A percentile compares a stretch with the other conserved stretches of the same genome.
These are phyloP conservation scores for Pythium coloratum DNA, from an alignment of 352 stramenopile species.

Conservation along the genomic window DNA sequence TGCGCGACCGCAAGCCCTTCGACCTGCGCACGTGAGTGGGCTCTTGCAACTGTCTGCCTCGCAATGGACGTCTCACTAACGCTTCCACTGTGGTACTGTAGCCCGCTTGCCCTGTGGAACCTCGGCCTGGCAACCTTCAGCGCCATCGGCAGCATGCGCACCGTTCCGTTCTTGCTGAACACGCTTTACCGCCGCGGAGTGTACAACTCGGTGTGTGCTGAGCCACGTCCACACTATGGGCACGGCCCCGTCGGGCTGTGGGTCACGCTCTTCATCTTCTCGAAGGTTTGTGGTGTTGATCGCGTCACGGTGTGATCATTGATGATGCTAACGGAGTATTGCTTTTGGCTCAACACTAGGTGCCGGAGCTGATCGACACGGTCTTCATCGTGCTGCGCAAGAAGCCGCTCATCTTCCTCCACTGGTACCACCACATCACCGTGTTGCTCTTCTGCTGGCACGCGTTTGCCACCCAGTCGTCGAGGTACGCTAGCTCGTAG, in stretches of 20 bases:
- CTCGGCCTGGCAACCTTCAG: constrained; percentile 74
- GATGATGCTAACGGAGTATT: neutral
- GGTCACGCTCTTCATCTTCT: constrained; percentile 88
- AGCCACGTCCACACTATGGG: constrained; percentile 68
- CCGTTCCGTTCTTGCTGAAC: constrained; percentile 80
- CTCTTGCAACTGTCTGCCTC: neutral
- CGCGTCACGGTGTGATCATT: neutral
- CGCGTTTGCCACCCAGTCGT: constrained; percentile 91
- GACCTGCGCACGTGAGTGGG: constrained; percentile 66
- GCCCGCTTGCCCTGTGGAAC: constrained; percentile 81
- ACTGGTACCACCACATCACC: constrained; percentile 99
- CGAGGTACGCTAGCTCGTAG: constrained; percentile 45
- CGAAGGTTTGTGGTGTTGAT: constrained; percentile 50
- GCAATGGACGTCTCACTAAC: neutral
- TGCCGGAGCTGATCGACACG: constrained; percentile 95
- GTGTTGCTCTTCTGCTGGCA: constrained; percentile 98
- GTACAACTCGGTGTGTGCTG: constrained; percentile 82
- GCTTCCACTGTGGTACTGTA: constrained; percentile 20
- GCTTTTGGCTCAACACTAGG: constrained; percentile 30
- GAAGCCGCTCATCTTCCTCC: constrained; percentile 96
- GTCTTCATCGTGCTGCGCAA: constrained; percentile 97
- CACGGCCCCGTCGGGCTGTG: constrained; percentile 69
- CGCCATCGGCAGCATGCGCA: constrained; percentile 70
- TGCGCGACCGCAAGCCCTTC: constrained; percentile 79
- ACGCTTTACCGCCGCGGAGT: constrained; percentile 75